Evolutionary conservation across 768 basidiomycete species (phyloP).

Genomic region (Tylopilus plumbeoviolaceoides): DNA sequence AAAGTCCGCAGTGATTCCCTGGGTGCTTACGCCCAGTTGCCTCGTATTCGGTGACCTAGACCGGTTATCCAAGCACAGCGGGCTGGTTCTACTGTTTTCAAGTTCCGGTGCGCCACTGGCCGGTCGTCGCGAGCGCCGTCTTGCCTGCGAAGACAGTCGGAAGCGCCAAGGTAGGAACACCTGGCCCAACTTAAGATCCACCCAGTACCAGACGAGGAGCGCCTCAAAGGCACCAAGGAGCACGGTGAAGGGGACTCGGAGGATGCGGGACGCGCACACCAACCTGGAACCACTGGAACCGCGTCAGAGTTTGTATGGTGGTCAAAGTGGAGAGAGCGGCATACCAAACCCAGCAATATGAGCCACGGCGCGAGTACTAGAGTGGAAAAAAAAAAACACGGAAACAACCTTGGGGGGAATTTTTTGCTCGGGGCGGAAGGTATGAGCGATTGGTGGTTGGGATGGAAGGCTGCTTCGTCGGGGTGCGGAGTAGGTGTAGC

Average conservation of each 20-base stretch:
- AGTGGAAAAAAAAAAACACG: slow-evolving; percentile 55
- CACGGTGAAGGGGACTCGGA: slow-evolving; percentile 61
- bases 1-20: no score
- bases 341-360: slow-evolving; percentile 64
- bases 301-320: not conserved
- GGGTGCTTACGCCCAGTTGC: no score
- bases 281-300: slow-evolving; percentile 58
- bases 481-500: slow-evolving; percentile 60
- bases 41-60: no score
- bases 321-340: slow-evolving; percentile 17
- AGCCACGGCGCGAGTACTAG: slow-evolving; percentile 74
- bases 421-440: slow-evolving; percentile 78
- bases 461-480: slow-evolving; percentile 69
- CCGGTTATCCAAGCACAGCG: not conserved
- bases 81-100: slow-evolving; percentile 24
- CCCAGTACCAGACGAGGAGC: slow-evolving; percentile 88
- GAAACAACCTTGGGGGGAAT: slow-evolving; percentile 68
- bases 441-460: slow-evolving; percentile 72
- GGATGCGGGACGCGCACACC: slow-evolving; percentile 56
- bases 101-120: slow-evolving; percentile 48
- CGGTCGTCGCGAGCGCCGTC: slow-evolving; percentile 63
- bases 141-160: slow-evolving; percentile 70
- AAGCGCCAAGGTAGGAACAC: slow-evolving; percentile 65
- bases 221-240: slow-evolving; percentile 74
- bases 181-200: slow-evolving; percentile 76